A percentile compares a stretch with the other conserved stretches of the same genome.
phyloP scores from a whole-genome alignment of 129 eudicot species.

The Scalesia atractyloides region DNA sequence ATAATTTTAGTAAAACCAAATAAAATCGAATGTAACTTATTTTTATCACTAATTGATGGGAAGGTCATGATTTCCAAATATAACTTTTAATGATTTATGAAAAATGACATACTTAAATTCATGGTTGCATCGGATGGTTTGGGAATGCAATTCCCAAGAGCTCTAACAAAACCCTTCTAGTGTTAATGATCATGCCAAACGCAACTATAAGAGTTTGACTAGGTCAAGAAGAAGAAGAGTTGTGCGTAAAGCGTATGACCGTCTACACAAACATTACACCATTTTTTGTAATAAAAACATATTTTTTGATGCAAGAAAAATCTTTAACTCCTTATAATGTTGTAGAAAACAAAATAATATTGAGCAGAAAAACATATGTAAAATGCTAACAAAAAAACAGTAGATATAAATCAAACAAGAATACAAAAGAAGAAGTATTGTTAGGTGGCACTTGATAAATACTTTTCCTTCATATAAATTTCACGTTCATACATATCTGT shows the following conservation, averaged over 20 bases:
- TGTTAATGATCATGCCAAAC: neutral
- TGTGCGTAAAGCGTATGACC: neutral
- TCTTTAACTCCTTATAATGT: neutral
- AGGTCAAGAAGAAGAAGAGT: neutral
- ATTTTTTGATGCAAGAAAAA: neutral
- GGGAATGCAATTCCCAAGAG: neutral
- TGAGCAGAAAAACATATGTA: neutral
- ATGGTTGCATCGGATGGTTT: too few species aligned
- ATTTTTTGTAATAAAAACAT: too few species aligned
- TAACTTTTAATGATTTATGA: too few species aligned
- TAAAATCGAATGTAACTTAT: too few species aligned
- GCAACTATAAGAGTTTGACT: neutral
- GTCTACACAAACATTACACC: neutral
- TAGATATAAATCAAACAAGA: neutral
- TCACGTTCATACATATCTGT: too few species aligned
- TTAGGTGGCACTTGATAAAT: too few species aligned
- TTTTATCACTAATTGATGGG: too few species aligned
- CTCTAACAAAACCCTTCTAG: neutral
- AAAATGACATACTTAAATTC: too few species aligned
- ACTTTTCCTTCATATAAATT: too few species aligned
- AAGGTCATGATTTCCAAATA: too few species aligned
- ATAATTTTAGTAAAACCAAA: too few species aligned
- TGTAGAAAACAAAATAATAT: neutral
- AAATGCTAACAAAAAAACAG: too few species aligned
- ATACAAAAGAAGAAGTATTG: neutral